A percentile compares a stretch with the other conserved stretches of the same genome.
Conservation (phyloP, 768 basidiomycete species). For the Suillus subluteus region DNA sequence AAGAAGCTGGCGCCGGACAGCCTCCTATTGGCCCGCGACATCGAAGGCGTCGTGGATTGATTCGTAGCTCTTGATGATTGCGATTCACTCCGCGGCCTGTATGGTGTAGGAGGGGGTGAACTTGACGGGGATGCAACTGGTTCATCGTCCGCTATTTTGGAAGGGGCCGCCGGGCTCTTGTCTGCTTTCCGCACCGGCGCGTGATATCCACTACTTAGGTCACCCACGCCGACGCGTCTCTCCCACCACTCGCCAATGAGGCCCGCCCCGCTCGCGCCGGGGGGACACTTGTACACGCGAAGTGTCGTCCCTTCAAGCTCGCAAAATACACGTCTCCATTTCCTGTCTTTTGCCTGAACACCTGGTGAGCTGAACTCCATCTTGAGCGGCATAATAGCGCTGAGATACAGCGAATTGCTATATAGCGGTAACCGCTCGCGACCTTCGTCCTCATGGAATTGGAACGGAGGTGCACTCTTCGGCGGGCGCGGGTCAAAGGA, state of each 20-base stretch:
- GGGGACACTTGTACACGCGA: conserved; percentile 66
- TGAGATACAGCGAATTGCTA: conserved; percentile 79
- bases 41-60: conserved; percentile 19
- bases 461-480: conserved; percentile 23
- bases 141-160: conserved; percentile 26
- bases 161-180: conserved; percentile 24
- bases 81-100: conserved; percentile 23
- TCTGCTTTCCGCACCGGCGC: conserved; percentile 28
- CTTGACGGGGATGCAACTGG: conserved; percentile 7
- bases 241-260: conserved; percentile 80
- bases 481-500: conserved; percentile 38
- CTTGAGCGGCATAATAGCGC: conserved; percentile 85
- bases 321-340: conserved; percentile 88
- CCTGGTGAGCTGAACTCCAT: conserved; percentile 90
- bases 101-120: conserved; percentile 13
- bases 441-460: conserved; percentile 71
- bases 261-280: conserved; percentile 47
- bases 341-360: conserved; percentile 84
- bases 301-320: conserved; percentile 93
- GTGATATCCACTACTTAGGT: conserved; percentile 42
- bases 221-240: conserved; percentile 72
- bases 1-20: conserved; percentile 33
- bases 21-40: conserved; percentile 26
- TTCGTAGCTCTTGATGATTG: conserved; percentile 27
- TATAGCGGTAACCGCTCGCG: conserved; percentile 80